These are phyloP conservation scores for Trametes sanguinea DNA, from an alignment of 768 basidiomycete genomes.

Conservation along the genomic window DNA sequence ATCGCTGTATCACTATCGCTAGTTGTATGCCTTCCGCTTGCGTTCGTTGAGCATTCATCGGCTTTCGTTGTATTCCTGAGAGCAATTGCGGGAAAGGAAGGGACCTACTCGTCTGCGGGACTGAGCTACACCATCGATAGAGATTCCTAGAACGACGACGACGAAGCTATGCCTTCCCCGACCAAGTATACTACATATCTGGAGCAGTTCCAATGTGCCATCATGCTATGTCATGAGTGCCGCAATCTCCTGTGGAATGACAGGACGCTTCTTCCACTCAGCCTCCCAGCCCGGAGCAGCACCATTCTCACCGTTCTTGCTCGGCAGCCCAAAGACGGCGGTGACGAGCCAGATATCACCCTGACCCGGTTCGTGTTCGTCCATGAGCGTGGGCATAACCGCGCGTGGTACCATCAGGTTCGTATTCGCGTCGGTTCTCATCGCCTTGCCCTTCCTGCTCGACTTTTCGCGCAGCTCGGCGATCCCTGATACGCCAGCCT, in stretches of 20 bases:
- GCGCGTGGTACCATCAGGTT: slow-evolving; percentile 69
- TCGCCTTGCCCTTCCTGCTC: slow-evolving; percentile 42
- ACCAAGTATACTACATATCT: too few relatives aligned
- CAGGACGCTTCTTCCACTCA: slow-evolving; percentile 52
- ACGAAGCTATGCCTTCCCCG: too few relatives aligned
- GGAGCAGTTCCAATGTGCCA: too few relatives aligned
- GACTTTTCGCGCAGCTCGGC: slow-evolving; percentile 44
- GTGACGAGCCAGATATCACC: slow-evolving; percentile 61
- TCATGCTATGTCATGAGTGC: slow-evolving; percentile 1
- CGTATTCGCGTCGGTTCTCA: slow-evolving; percentile 72
- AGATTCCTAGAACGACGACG: too few relatives aligned
- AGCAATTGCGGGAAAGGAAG: too few relatives aligned
- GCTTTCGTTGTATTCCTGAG: too few relatives aligned
- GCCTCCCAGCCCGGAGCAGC: slow-evolving; percentile 44
- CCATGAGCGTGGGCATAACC: slow-evolving; percentile 64
- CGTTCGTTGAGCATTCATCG: too few relatives aligned
- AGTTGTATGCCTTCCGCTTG: background rate
- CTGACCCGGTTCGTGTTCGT: slow-evolving; percentile 43
- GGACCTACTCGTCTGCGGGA: too few relatives aligned
- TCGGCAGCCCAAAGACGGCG: slow-evolving; percentile 64
- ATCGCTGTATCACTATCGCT: slow-evolving; percentile 14
- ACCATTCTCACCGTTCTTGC: slow-evolving; percentile 37
- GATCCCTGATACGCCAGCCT: slow-evolving; percentile 65
- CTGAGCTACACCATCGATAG: too few relatives aligned
- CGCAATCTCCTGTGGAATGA: slow-evolving; percentile 42